Base-by-base conservation (phyloP, 495 filamentous ascomycete genomes). In the Lasiosphaeria ovina region DNA sequence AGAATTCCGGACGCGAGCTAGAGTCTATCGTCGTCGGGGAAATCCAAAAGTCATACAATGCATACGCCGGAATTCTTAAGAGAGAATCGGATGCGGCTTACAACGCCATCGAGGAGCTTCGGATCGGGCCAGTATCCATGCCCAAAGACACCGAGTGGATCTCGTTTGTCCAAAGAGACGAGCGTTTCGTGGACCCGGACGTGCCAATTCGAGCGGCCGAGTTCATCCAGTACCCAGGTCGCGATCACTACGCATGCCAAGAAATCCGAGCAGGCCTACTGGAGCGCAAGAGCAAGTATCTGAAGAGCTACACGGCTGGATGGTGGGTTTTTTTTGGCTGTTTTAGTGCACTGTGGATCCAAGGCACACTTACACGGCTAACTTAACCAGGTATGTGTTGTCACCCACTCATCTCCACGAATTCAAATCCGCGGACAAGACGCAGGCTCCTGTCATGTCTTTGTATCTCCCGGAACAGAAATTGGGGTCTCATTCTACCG, bases 401-500 rank as follows among this genome's bases (percentile, higher is more conserved):
- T 96, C 94, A 60, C 90, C 94, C 24, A 98, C 94, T 40, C 94
- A 98, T 72, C 81, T 98, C 2, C 94, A 98, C 74, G 94, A 98
- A 70, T 98, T 97, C 85, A 97, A 95, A 71, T 95, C 91, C 14
- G 90, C 92, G 49, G 82, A 85, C 54, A 85, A 85, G 70, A 77
- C 76, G 3, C 78, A 80, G 58, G 77, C 77, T 36, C 94, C 94
- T 3, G 84, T 98, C 72, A 97, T 98, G 94, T 97, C 94, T 33
- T 80, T 98, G 44, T 94, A 92, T 71, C 86, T 98, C 4, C 89
- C 89, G 3, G 94, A 97, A 60, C 94, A 97, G 69, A 96, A 95
- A 67, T 85, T 98, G 35, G 95, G 94, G 42, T 95, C 93, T 10
- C 90, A 94, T 69, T 97, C 94, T 10, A 81, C 87, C 54, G 85